Conservation (phyloP, 192 early-diverging fungal species). For the Coemansia sp. region DNA sequence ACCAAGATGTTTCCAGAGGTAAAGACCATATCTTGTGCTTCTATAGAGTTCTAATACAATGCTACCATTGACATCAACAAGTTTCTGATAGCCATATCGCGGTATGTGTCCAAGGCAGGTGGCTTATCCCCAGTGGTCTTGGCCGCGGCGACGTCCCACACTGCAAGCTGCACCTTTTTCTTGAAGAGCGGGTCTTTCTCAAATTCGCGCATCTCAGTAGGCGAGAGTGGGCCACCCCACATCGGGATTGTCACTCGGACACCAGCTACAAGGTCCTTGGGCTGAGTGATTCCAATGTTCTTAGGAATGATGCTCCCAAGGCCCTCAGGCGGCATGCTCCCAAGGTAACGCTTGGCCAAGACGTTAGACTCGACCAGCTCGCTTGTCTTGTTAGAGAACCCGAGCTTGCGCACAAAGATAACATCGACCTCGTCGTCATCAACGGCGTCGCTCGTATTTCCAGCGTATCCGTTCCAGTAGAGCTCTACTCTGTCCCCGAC, state of each 20-base stretch:
- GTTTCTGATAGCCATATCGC: slow-evolving; percentile 49
- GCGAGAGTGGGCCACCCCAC: slow-evolving; percentile 57
- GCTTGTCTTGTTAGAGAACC: slow-evolving; percentile 59
- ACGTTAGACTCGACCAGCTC: slow-evolving; percentile 62
- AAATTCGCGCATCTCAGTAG: slow-evolving; percentile 54
- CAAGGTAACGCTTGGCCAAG: slow-evolving; percentile 61
- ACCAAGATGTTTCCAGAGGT: no score
- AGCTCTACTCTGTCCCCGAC: no score
- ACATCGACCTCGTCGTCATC: slow-evolving; percentile 48
- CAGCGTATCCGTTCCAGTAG: no score
- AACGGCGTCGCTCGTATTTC: neutral
- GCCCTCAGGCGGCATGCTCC: no score
- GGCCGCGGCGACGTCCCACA: slow-evolving; percentile 62
- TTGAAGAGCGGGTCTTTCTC: slow-evolving; percentile 59
- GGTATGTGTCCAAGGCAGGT: slow-evolving; percentile 54
- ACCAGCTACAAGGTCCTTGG: no score
- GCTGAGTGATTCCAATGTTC: no score
- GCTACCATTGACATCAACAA: slow-evolving; percentile 6
- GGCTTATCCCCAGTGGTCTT: slow-evolving; percentile 50
- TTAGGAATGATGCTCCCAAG: slow-evolving; percentile 44
- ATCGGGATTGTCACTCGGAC: no score
- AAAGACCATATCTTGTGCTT: no score
- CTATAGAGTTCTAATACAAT: no score
- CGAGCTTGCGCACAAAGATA: slow-evolving; percentile 28
- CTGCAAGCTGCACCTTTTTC: slow-evolving; percentile 59